Base-by-base conservation (phyloP, 1,139 yeast species). In the Taiozyma onychis region DNA sequence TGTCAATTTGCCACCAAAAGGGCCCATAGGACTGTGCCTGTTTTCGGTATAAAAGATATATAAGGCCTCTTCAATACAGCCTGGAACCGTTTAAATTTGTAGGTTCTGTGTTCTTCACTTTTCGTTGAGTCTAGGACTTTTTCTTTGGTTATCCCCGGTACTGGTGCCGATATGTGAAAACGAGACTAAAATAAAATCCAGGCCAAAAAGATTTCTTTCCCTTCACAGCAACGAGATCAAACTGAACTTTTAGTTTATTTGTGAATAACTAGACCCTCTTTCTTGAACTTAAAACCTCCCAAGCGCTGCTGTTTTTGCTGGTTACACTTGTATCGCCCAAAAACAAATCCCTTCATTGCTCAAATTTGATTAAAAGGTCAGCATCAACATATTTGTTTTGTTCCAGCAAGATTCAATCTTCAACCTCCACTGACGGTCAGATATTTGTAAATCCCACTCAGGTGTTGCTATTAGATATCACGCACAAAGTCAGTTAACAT, bases 401-500 rank as follows among this genome's bases (percentile, higher is more conserved):
- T 37, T 37, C 35, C 24, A 37, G 24, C 21, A 37, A 37, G 41
- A 37, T 37, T 21, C 24, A 37, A 37, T 18, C 14, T 37, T 37
- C 24, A 18, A 13, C 11, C 35, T 32, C 8, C n/a, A 11, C 13
- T n/a, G 35, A 32, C 24, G 18, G 41, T 18, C 24, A 18, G 41
- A 22, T 37, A 37, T 37, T 16, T 37, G 14, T 11, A 13, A 37
- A 37, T 21, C 24, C 24, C 24, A 37, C 24, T 37, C 14, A 11
- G 41, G 41, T 37, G 41, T 21, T 37, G 5, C 41, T 37, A 37
- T 37, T 37, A 37, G 41, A 37, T 37, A 18, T 21, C 41, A 37
- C 41, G 6, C 14, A 37, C 14, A 37, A 37, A 9, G 24, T 37
- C 24, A 37, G 24, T 26, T 53, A 50, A 35, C 22, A 61, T 61